Conservation (phyloP, 139 green algal genomes). For the Chlamydomonas sphaeroides region DNA sequence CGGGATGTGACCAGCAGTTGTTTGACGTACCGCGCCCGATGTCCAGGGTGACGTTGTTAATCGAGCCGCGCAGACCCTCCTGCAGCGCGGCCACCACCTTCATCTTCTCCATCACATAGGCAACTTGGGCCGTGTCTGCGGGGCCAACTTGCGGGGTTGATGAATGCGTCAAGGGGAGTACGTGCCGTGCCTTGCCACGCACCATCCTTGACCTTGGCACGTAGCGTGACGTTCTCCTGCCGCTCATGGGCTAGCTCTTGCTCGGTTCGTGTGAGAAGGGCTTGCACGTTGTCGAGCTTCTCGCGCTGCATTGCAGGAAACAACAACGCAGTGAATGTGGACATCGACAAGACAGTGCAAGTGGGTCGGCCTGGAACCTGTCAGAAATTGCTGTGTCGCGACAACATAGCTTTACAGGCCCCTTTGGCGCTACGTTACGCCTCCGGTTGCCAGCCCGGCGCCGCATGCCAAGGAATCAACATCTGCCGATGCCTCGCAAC, state of each 20-base stretch:
- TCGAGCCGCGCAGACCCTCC: background rate
- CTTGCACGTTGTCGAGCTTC: background rate
- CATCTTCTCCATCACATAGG: slow-evolving; percentile 38
- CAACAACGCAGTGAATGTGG: background rate
- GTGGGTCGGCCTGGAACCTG: background rate
- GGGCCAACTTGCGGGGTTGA: too few relatives aligned
- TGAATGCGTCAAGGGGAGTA: background rate
- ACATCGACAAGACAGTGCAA: background rate
- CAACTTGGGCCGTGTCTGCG: slow-evolving; percentile 12
- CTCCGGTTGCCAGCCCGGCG: too few relatives aligned
- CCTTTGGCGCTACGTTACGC: too few relatives aligned
- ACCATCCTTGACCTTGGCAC: slow-evolving; percentile 31
- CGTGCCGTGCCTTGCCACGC: background rate
- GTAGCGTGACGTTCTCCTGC: slow-evolving; percentile 23
- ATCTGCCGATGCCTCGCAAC: background rate
- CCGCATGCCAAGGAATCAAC: background rate
- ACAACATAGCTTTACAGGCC: background rate
- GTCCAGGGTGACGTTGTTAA: background rate
- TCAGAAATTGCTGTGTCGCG: background rate
- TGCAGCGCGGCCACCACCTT: slow-evolving; percentile 11
- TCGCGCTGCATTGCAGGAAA: slow-evolving; percentile 7
- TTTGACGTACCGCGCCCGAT: slow-evolving; percentile 9
- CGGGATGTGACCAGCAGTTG: too few relatives aligned
- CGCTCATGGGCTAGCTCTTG: slow-evolving; percentile 27
- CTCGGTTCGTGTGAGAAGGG: background rate